These are phyloP conservation scores for Xylariaceae sp. DNA, from an alignment of 2,329 filamentous ascomycete species.

Conservation along the genomic window DNA sequence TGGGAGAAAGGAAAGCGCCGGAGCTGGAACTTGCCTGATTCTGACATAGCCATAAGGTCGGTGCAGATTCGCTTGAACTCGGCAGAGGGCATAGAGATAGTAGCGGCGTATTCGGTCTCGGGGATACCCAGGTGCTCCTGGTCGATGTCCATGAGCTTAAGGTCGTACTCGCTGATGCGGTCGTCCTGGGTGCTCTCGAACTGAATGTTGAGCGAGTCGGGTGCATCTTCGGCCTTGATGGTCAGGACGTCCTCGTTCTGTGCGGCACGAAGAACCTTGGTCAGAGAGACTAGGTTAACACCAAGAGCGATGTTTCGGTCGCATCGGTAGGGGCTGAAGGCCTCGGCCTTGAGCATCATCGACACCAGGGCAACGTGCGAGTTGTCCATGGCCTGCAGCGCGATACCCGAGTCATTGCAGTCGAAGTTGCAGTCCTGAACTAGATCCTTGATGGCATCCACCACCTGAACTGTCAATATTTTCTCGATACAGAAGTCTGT, in stretches of 20 bases:
- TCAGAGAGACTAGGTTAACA: constrained; percentile 93
- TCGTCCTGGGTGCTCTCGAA: constrained; percentile 90
- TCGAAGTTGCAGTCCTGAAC: constrained; percentile 99
- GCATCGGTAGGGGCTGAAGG: constrained; percentile 93
- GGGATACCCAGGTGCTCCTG: constrained; percentile 99
- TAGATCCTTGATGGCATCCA: constrained; percentile 98
- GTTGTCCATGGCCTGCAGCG: constrained; percentile 99
- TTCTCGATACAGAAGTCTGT: not conserved
- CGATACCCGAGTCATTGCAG: constrained; percentile 99
- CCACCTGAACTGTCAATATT: constrained; percentile 57
- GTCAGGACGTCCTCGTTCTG: constrained; percentile 94
- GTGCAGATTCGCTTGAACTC: constrained; percentile 96
- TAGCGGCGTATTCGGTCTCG: constrained; percentile 96
- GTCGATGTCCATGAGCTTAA: constrained; percentile 99
- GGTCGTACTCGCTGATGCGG: constrained; percentile 95
- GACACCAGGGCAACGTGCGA: constrained; percentile 98
- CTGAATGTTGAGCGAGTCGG: constrained; percentile 89
- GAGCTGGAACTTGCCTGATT: constrained; percentile 68
- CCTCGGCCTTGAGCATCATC: constrained; percentile 96
- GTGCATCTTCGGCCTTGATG: constrained; percentile 93
- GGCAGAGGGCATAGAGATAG: constrained; percentile 77
- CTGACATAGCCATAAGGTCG: constrained; percentile 86
- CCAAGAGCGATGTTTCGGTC: constrained; percentile 98
- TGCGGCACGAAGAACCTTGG: constrained; percentile 92
- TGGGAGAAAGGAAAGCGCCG: not conserved